Evolutionary conservation across 106 monocot species (phyloP).

Genomic region (Platanthera zijinensis): DNA sequence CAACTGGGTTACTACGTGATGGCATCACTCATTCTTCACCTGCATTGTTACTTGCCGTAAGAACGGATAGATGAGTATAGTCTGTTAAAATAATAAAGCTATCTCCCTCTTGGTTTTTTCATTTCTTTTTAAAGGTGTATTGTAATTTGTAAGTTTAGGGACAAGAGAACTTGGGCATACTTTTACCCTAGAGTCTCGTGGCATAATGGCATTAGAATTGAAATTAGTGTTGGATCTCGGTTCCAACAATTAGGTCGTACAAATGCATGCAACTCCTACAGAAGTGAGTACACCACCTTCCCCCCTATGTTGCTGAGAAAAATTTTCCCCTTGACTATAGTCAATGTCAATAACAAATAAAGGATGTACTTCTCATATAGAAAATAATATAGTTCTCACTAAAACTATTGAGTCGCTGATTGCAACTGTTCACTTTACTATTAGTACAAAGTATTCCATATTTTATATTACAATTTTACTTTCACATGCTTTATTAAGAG

Average conservation of each 20-base stretch:
- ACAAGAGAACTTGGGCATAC: not conserved
- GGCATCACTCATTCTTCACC: not conserved
- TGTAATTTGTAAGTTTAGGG: not conserved
- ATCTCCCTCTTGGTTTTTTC: not conserved
- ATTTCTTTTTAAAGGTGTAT: not conserved
- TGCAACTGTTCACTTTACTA: not conserved
- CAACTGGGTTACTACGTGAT: not conserved
- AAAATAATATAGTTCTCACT: not conserved
- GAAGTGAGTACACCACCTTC: not conserved
- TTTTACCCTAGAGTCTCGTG: not conserved
- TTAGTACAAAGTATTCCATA: not conserved
- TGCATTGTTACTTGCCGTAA: too few species aligned
- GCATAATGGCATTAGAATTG: not conserved
- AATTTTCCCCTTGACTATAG: not conserved
- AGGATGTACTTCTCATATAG: not conserved
- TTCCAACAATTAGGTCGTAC: not conserved
- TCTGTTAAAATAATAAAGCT: too few species aligned
- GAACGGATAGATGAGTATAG: too few species aligned
- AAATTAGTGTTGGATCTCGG: too few species aligned
- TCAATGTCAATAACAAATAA: not conserved
- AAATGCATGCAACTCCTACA: not conserved
- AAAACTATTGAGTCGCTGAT: not conserved
- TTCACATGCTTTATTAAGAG: not conserved
- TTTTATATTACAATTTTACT: not conserved
- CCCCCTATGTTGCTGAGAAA: not conserved